phyloP scores from a whole-genome alignment of 176 grass and related monocot genomes.

The Raddia guianensis region DNA sequence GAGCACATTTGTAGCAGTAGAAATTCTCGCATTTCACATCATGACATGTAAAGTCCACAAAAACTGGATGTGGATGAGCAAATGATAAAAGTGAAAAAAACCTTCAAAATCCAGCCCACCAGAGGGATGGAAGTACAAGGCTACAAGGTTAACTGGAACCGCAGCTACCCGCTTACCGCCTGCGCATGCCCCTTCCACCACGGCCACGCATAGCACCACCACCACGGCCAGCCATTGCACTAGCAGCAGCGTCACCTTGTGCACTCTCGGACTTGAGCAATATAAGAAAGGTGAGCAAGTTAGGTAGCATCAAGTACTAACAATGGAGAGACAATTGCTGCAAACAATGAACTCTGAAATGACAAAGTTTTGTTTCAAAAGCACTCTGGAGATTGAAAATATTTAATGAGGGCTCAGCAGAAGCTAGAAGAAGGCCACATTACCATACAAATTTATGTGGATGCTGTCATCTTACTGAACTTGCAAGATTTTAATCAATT shows the following conservation, averaged over 20 bases:
- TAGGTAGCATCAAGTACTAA: slow-evolving; percentile 23
- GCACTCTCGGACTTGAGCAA: slow-evolving; percentile 79
- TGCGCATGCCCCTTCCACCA: slow-evolving; percentile 90
- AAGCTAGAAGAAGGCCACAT: neutral
- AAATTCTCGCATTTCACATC: slow-evolving; percentile 10
- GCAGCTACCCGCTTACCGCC: slow-evolving; percentile 46
- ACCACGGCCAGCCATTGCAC: slow-evolving; percentile 80
- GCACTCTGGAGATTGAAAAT: neutral
- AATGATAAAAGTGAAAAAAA: neutral
- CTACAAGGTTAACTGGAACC: neutral
- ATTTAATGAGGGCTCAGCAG: neutral
- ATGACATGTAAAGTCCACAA: slow-evolving; percentile 6
- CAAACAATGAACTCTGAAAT: neutral
- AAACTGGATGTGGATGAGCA: neutral
- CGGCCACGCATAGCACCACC: slow-evolving; percentile 73
- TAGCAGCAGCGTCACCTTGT: slow-evolving; percentile 88
- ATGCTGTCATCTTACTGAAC: neutral
- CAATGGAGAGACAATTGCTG: neutral
- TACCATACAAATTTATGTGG: neutral
- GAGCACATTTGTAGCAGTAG: neutral
- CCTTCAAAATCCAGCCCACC: neutral
- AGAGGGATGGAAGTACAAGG: neutral
- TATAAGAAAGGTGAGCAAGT: neutral
- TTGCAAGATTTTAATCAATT: neutral
- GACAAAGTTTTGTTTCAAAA: neutral